A percentile compares a stretch with the other conserved stretches of the same genome.
Conservation (phyloP, 2,329 filamentous ascomycete species). For the Monilinia vaccinii-corymbosi region DNA sequence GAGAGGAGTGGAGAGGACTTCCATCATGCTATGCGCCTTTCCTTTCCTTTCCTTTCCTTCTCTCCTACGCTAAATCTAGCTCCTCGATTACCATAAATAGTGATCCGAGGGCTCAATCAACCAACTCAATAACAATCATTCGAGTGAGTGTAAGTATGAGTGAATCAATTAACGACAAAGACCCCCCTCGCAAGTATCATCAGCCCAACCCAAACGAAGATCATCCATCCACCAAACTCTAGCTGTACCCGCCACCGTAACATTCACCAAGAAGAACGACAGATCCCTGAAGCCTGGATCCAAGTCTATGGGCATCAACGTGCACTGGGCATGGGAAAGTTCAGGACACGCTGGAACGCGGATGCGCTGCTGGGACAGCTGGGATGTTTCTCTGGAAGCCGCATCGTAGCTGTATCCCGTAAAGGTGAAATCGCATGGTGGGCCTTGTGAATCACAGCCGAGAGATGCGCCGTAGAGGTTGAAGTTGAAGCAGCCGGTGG, state of each 20-base stretch:
- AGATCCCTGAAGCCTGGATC: conserved; percentile 28
- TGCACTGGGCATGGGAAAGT: conserved; percentile 27
- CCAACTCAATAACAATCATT: no score
- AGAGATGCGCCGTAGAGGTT: conserved; percentile 30
- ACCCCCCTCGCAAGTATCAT: conserved; percentile 34
- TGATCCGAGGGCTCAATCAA: no score
- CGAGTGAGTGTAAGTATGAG: no score
- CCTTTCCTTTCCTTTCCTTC: no score
- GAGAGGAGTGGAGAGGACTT: no score
- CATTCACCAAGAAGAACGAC: conserved; percentile 34
- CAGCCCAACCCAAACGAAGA: conserved; percentile 35
- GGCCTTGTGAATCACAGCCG: conserved; percentile 32
- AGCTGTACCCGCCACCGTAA: conserved; percentile 31
- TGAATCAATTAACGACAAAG: conserved; percentile 32
- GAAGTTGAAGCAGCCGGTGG: conserved; percentile 31
- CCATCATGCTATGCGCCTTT: no score
- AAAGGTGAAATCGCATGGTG: conserved; percentile 32
- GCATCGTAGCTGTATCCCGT: conserved; percentile 29
- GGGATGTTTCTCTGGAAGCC: conserved; percentile 14
- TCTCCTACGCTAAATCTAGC: no score
- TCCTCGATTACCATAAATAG: no score
- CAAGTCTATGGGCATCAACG: conserved; percentile 24
- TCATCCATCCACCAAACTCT: conserved; percentile 40
- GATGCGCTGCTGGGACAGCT: conserved; percentile 21
- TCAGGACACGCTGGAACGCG: conserved; percentile 27